These are phyloP conservation scores for Coemansia umbellata DNA, from an alignment of 192 early-diverging fungal genomes.

Conservation along the genomic window DNA sequence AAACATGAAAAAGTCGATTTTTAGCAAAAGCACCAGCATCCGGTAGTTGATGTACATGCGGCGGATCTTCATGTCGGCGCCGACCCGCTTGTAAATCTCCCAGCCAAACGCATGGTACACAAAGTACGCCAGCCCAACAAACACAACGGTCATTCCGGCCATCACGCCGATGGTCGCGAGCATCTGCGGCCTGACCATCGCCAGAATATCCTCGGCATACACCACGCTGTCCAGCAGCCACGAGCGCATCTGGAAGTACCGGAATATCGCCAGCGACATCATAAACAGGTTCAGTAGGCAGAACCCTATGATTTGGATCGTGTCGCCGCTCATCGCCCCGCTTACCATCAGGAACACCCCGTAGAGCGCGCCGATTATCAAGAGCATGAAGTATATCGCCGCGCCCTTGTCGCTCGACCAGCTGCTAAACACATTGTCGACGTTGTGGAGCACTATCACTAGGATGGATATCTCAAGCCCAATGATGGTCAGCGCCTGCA, in stretches of 20 bases:
- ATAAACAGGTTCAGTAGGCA: slow-evolving; percentile 46
- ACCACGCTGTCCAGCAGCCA: slow-evolving; percentile 26
- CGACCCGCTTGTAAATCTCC: slow-evolving; percentile 55
- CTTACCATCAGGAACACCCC: slow-evolving; percentile 40
- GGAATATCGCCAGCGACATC: slow-evolving; percentile 48
- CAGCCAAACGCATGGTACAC: slow-evolving; percentile 55
- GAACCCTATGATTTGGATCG: slow-evolving; percentile 50
- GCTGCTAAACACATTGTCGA: slow-evolving; percentile 43
- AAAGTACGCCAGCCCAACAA: slow-evolving; percentile 39
- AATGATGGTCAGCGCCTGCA: slow-evolving; percentile 32
- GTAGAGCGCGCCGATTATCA: slow-evolving; percentile 38
- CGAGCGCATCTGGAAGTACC: slow-evolving; percentile 38
- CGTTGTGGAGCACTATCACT: slow-evolving; percentile 35
- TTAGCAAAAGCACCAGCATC: slow-evolving; percentile 48
- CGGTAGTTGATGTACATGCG: slow-evolving; percentile 54
- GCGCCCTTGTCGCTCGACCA: slow-evolving; percentile 52
- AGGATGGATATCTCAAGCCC: slow-evolving; percentile 40
- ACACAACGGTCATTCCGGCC: slow-evolving; percentile 30
- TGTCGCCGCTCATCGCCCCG: slow-evolving; percentile 46
- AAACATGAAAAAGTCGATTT: slow-evolving; percentile 53
- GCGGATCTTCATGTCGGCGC: slow-evolving; percentile 52
- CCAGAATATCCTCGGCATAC: slow-evolving; percentile 10
- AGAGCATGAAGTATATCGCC: slow-evolving; percentile 51
- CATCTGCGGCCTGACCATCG: slow-evolving; percentile 22
- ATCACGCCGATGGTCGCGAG: slow-evolving; percentile 32